These are phyloP conservation scores for Lactifluus rugatus DNA, from an alignment of 768 basidiomycete genomes.

Conservation along the genomic window DNA sequence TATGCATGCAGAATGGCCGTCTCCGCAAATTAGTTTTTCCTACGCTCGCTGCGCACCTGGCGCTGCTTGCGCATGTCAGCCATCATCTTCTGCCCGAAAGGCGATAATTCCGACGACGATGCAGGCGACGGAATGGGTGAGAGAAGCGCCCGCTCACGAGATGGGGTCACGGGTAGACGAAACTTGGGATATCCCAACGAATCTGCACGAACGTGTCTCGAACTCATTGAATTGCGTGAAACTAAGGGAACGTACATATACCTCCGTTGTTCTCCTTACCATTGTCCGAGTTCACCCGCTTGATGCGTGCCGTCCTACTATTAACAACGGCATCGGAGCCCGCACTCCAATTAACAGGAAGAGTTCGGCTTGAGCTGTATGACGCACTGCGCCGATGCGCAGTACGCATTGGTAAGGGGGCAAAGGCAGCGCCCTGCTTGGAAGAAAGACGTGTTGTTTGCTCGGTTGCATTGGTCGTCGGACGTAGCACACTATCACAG, in stretches of 20 bases:
- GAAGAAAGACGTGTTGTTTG: neutral
- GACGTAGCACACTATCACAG: neutral
- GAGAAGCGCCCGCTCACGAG: constrained; percentile 32
- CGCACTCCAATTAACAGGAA: neutral
- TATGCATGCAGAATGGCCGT: neutral
- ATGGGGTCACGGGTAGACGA: constrained; percentile 34
- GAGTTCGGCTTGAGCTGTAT: neutral
- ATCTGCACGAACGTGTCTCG: neutral
- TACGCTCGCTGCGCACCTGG: constrained; percentile 17
- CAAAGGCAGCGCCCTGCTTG: neutral
- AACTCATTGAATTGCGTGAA: neutral
- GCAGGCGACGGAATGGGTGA: constrained; percentile 47
- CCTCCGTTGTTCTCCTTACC: constrained; percentile 15
- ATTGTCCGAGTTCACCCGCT: neutral
- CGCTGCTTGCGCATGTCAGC: constrained; percentile 41
- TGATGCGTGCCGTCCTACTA: neutral
- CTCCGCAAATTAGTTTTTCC: constrained; percentile 1
- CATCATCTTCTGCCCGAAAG: constrained; percentile 60
- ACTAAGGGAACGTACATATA: neutral
- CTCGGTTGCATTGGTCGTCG: neutral
- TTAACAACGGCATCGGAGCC: neutral
- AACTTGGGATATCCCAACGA: neutral
- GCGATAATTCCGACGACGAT: constrained; percentile 66
- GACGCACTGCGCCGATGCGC: constrained; percentile 13
- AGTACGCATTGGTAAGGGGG: neutral